Conservation (phyloP, 805 yeast species). For the Metschnikowia noctiluminum region DNA sequence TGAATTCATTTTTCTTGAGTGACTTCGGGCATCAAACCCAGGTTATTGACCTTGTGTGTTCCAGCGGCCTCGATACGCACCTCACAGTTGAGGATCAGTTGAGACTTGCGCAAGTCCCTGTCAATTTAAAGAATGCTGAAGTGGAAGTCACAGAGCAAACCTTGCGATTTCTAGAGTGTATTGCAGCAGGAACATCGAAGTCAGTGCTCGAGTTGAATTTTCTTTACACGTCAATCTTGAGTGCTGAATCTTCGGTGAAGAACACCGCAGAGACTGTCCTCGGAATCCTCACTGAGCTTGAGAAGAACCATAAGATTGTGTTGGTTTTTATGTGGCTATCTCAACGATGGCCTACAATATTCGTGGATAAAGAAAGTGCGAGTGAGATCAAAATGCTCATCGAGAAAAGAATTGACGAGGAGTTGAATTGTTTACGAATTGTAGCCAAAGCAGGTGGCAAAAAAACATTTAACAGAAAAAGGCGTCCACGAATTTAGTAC, state of each 20-base stretch:
- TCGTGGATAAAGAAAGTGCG: slow-evolving; percentile 76
- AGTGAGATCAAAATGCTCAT: slow-evolving; percentile 62
- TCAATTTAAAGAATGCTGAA: slow-evolving; percentile 32
- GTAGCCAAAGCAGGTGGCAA: slow-evolving; percentile 7
- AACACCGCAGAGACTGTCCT: slow-evolving; percentile 21
- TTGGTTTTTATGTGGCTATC: slow-evolving; percentile 80
- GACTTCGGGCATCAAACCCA: slow-evolving; percentile 37
- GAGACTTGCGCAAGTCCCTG: slow-evolving; percentile 60
- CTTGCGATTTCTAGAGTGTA: slow-evolving; percentile 45
- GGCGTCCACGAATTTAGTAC: neutral
- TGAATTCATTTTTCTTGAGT: slow-evolving; percentile 33
- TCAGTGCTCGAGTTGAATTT: slow-evolving; percentile 52
- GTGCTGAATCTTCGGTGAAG: slow-evolving; percentile 18
- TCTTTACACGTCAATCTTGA: slow-evolving; percentile 25
- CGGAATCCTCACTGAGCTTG: slow-evolving; percentile 38
- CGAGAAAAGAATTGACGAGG: slow-evolving; percentile 57
- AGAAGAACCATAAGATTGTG: slow-evolving; percentile 63
- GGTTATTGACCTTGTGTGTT: slow-evolving; percentile 44
- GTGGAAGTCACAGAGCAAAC: slow-evolving; percentile 41
- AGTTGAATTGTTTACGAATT: slow-evolving; percentile 28
- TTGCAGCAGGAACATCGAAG: slow-evolving; percentile 52
- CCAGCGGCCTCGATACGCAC: slow-evolving; percentile 22
- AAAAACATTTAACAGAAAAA: neutral
- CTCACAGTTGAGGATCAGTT: slow-evolving; percentile 55
- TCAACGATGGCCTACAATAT: slow-evolving; percentile 79